These are phyloP conservation scores for Trametes punicea DNA, from an alignment of 768 basidiomycete genomes.

Conservation along the genomic window DNA sequence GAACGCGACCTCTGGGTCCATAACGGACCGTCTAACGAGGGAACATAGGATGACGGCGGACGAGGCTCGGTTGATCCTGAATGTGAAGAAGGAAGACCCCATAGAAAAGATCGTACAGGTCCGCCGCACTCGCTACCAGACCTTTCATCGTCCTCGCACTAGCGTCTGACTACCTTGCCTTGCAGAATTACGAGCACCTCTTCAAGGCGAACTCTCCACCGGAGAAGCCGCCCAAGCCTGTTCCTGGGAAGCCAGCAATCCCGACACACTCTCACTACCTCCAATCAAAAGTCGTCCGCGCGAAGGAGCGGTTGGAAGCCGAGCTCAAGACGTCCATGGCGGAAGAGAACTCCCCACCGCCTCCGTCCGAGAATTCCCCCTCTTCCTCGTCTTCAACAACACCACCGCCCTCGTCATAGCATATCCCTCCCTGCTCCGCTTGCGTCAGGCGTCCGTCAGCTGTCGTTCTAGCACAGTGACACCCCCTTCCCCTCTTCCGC, in stretches of 20 bases:
- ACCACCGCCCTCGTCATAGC: conserved; percentile 14
- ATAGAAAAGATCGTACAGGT: conserved; percentile 75
- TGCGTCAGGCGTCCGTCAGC: neutral
- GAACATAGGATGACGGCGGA: conserved; percentile 92
- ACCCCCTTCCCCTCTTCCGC: neutral
- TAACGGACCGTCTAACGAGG: conserved; percentile 78
- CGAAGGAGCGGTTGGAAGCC: conserved; percentile 92
- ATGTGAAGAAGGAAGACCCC: conserved; percentile 70
- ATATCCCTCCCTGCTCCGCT: neutral
- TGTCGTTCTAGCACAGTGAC: neutral
- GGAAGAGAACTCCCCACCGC: neutral
- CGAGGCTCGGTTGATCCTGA: conserved; percentile 91
- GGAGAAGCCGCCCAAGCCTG: conserved; percentile 42
- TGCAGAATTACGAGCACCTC: conserved; percentile 87
- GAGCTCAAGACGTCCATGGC: conserved; percentile 44
- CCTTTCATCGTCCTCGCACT: neutral
- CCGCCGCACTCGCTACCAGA: neutral
- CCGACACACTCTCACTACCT: conserved; percentile 81
- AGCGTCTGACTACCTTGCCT: neutral
- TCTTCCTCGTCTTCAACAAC: conserved; percentile 2
- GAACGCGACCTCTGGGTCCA: conserved; percentile 68
- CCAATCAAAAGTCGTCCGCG: conserved; percentile 95
- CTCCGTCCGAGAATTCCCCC: neutral
- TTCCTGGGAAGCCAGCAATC: conserved; percentile 41
- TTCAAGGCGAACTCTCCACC: conserved; percentile 86